A percentile compares a stretch with the other conserved stretches of the same genome.
These are phyloP conservation scores for Phialophora chinensis DNA, from an alignment of 2,329 filamentous ascomycete genomes.

Conservation along the genomic window DNA sequence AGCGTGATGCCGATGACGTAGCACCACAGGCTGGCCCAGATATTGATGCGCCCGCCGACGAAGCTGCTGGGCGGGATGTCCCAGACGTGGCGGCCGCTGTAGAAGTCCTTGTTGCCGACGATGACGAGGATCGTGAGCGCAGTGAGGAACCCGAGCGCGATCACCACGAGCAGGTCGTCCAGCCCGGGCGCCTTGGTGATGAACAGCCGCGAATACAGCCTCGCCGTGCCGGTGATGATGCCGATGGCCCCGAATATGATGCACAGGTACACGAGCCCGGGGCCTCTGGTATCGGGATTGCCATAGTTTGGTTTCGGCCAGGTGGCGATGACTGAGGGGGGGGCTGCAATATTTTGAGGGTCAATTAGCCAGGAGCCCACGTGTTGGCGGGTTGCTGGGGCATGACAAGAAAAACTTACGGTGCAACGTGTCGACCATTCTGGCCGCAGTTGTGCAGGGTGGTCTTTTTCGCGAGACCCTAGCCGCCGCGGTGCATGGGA, in stretches of 20 bases:
- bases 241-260: slow-evolving; percentile 40
- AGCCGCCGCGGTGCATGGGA: not conserved
- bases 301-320: slow-evolving; percentile 45
- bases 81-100: slow-evolving; percentile 38
- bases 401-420: slow-evolving; percentile 25
- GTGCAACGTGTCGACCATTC: slow-evolving; percentile 37
- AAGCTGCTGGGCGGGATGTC: slow-evolving; percentile 33
- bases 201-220: slow-evolving; percentile 42
- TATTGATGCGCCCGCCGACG: slow-evolving; percentile 29
- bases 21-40: slow-evolving; percentile 37
- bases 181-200: slow-evolving; percentile 39
- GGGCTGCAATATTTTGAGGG: slow-evolving; percentile 9
- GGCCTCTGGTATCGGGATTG: slow-evolving; percentile 41
- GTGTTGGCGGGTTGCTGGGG: not conserved
- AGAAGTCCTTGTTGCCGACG: slow-evolving; percentile 35
- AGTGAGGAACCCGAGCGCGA: slow-evolving; percentile 28
- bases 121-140: slow-evolving; percentile 35
- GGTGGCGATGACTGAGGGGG: slow-evolving; percentile 32
- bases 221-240: slow-evolving; percentile 36
- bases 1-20: slow-evolving; percentile 27
- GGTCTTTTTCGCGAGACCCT: not conserved
- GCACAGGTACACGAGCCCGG: slow-evolving; percentile 39
- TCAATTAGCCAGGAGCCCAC: slow-evolving; percentile 2
- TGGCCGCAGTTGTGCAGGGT: not conserved
- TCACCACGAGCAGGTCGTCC: slow-evolving; percentile 35